Conservation (phyloP, 2,329 filamentous ascomycete species). For the Pseudocercospora pini-densiflorae region DNA sequence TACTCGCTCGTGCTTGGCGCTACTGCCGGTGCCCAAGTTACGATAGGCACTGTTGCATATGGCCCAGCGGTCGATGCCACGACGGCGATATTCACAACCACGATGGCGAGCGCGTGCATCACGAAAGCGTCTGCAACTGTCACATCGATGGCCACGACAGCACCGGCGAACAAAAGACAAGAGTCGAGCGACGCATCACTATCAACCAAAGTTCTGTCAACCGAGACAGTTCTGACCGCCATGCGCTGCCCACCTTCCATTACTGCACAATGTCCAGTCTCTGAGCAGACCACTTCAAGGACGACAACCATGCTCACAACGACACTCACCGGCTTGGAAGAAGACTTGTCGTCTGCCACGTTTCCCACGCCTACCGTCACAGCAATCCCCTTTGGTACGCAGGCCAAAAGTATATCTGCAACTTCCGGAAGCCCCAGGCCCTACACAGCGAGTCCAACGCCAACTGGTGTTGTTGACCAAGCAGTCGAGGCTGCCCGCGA, state of each 20-base stretch:
- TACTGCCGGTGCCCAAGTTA: conserved; percentile 58
- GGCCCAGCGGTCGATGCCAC: conserved; percentile 41
- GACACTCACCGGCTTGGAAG: background rate
- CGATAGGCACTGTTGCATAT: conserved; percentile 52
- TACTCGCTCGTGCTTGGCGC: conserved; percentile 60
- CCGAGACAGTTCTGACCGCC: background rate
- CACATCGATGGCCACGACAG: background rate
- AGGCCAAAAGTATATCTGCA: background rate
- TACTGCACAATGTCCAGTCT: background rate
- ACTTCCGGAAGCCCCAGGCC: background rate
- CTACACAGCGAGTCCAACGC: background rate
- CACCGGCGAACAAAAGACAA: background rate
- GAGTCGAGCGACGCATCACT: background rate
- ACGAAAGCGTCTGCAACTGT: background rate
- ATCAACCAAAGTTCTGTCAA: background rate
- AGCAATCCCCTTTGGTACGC: background rate
- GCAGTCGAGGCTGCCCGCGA: background rate
- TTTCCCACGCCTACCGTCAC: background rate
- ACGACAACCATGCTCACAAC: background rate
- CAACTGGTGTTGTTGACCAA: background rate
- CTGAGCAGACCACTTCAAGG: background rate
- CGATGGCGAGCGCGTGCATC: background rate
- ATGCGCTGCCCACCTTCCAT: background rate
- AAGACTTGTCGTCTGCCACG: background rate
- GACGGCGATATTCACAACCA: background rate